A percentile compares a stretch with the other conserved stretches of the same genome.
phyloP scores from a whole-genome alignment of 768 basidiomycete species.

The Sarcomyxa edulis region DNA sequence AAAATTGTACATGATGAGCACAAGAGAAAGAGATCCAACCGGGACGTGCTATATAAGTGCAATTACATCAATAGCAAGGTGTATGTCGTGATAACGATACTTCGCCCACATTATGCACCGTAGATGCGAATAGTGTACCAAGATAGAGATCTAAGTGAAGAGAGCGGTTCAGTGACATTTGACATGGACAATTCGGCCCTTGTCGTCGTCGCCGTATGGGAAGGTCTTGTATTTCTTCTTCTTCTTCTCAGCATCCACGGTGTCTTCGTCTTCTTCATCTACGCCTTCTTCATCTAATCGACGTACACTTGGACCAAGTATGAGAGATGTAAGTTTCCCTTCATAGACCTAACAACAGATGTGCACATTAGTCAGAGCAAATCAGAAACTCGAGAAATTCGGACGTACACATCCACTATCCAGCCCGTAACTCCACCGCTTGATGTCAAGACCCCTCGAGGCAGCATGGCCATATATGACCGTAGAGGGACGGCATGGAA shows the following conservation, averaged over 20 bases:
- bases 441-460: constrained; percentile 71
- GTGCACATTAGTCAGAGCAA: constrained; percentile 1
- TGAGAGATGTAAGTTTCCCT: constrained; percentile 56
- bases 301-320: constrained; percentile 37
- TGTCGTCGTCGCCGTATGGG: constrained; percentile 7
- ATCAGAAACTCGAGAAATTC: neutral
- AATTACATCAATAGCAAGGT: too few species aligned
- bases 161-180: too few species aligned
- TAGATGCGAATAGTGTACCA: too few species aligned
- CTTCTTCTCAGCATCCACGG: too few species aligned
- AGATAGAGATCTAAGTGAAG: too few species aligned
- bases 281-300: neutral
- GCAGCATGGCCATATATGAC: constrained; percentile 91
- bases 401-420: constrained; percentile 83
- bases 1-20: too few species aligned
- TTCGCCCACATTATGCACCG: too few species aligned
- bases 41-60: too few species aligned
- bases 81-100: too few species aligned
- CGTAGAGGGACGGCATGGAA: constrained; percentile 67
- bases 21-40: too few species aligned
- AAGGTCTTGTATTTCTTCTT: neutral
- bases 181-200: constrained; percentile 8
- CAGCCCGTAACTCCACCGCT: constrained; percentile 79
- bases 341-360: constrained; percentile 44
- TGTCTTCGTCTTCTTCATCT: constrained; percentile 8